A percentile compares a stretch with the other conserved stretches of the same genome.
Evolutionary conservation across 2,329 filamentous ascomycete species (phyloP).

Genomic region (Plenodomus biglobosus): DNA sequence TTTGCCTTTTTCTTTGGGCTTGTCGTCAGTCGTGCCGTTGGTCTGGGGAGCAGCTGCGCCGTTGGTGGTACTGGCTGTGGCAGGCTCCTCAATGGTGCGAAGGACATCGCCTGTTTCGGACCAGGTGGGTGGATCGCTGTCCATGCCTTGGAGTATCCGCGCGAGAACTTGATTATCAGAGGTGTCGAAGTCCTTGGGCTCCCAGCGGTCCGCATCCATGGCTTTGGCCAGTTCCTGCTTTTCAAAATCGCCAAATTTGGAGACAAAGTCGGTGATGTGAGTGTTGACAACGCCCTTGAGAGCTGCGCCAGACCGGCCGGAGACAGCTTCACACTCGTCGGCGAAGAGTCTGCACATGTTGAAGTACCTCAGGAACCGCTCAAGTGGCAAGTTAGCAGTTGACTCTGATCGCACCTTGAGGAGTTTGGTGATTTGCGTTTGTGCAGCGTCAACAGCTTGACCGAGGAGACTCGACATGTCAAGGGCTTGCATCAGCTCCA

Average conservation of each 20-base stretch:
- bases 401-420: conserved; percentile 77
- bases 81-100: conserved; percentile 20
- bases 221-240: conserved; percentile 73
- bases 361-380: conserved; percentile 78
- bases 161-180: conserved; percentile 62
- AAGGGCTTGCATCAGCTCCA: conserved; percentile 74
- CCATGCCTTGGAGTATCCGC: conserved; percentile 69
- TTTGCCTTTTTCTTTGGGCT: conserved; percentile 48
- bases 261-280: conserved; percentile 80
- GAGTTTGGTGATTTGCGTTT: conserved; percentile 71
- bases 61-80: conserved; percentile 14
- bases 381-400: conserved; percentile 65
- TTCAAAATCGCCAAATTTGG: conserved; percentile 68
- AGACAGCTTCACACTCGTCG: conserved; percentile 83
- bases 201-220: conserved; percentile 82
- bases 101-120: conserved; percentile 54
- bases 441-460: conserved; percentile 77
- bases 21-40: conserved; percentile 37
- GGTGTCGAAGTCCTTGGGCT: conserved; percentile 72
- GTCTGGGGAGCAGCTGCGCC: conserved; percentile 24
- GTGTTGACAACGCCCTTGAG: conserved; percentile 78
- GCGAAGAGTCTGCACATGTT: conserved; percentile 80
- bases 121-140: conserved; percentile 69
- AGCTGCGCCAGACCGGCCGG: conserved; percentile 72
- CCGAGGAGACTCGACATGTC: conserved; percentile 77